These are phyloP conservation scores for Pythium dissimile DNA, from an alignment of 352 stramenopile species.

Conservation along the genomic window DNA sequence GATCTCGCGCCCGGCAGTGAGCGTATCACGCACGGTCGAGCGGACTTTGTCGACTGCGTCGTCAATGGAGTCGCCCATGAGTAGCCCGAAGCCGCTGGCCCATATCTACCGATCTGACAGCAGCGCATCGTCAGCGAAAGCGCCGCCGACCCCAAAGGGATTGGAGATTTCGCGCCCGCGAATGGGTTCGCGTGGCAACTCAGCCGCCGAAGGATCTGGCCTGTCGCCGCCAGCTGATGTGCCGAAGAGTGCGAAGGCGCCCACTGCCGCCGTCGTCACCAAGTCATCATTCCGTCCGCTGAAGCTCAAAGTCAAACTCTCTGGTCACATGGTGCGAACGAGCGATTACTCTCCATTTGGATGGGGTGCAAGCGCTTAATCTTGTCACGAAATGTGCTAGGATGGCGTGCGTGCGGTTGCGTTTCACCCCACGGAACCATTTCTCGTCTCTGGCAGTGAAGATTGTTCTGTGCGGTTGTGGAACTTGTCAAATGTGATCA, in stretches of 20 bases:
- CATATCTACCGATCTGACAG: slow-evolving; percentile 71
- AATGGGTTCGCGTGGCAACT: slow-evolving; percentile 50
- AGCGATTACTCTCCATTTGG: too few relatives aligned
- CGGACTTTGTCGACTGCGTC: slow-evolving; percentile 45
- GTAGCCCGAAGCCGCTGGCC: slow-evolving; percentile 21
- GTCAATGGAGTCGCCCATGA: slow-evolving; percentile 30
- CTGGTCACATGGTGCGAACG: slow-evolving; percentile 78
- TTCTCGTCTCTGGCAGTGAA: slow-evolving; percentile 82
- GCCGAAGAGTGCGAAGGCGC: slow-evolving; percentile 38
- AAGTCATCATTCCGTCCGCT: slow-evolving; percentile 68
- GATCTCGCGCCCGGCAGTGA: slow-evolving; percentile 40
- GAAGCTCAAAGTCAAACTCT: slow-evolving; percentile 86
- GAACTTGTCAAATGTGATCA: slow-evolving; percentile 63
- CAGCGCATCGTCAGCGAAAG: slow-evolving; percentile 36
- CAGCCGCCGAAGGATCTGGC: not conserved
- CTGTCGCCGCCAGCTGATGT: slow-evolving; percentile 23
- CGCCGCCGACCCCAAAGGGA: slow-evolving; percentile 38
- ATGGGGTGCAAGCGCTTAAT: too few relatives aligned
- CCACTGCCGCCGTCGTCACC: slow-evolving; percentile 39
- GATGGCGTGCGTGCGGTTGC: slow-evolving; percentile 74
- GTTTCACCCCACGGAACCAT: slow-evolving; percentile 77
- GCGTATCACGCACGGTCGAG: slow-evolving; percentile 51
- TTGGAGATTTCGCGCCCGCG: slow-evolving; percentile 74
- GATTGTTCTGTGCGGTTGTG: slow-evolving; percentile 84
- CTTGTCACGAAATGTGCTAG: too few relatives aligned